These are phyloP conservation scores for Cerioporus squamosus DNA, from an alignment of 1,284 basidiomycete species.

Conservation along the genomic window DNA sequence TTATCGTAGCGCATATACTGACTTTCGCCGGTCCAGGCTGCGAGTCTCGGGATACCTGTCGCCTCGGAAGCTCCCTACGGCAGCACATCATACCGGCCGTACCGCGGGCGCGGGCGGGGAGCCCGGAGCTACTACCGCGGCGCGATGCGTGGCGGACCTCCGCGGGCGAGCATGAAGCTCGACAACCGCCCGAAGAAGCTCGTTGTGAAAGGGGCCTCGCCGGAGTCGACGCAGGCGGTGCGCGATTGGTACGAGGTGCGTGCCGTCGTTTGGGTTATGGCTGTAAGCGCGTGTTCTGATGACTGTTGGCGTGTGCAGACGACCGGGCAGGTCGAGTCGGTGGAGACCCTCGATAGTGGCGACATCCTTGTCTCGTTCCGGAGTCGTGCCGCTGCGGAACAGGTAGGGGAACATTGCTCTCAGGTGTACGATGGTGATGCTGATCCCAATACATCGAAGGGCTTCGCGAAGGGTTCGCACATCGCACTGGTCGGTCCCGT, in stretches of 20 bases:
- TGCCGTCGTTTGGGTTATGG: background rate
- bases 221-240: conserved; percentile 61
- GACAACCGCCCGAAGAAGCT: conserved; percentile 90
- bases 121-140: conserved; percentile 64
- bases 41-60: conserved; percentile 76
- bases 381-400: conserved; percentile 74
- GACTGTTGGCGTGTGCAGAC: conserved; percentile 45
- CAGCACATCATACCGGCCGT: conserved; percentile 59
- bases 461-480: conserved; percentile 65
- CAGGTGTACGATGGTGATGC: background rate
- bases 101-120: conserved; percentile 69
- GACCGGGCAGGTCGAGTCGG: conserved; percentile 67
- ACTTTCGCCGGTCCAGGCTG: conserved; percentile 54
- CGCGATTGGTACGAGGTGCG: conserved; percentile 85
- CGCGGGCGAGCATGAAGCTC: conserved; percentile 78
- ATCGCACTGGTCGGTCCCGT: conserved; percentile 69
- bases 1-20: conserved; percentile 1
- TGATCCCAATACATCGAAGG: conserved; percentile 43
- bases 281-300: conserved; percentile 8
- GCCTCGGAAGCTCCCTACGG: conserved; percentile 35
- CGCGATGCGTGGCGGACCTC: conserved; percentile 64
- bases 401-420: conserved; percentile 46
- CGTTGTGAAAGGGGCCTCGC: conserved; percentile 69
- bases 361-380: conserved; percentile 70
- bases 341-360: conserved; percentile 55